A percentile compares a stretch with the other conserved stretches of the same genome.
Conservation (phyloP, 2,329 filamentous ascomycete species). For the Nemania sp. region DNA sequence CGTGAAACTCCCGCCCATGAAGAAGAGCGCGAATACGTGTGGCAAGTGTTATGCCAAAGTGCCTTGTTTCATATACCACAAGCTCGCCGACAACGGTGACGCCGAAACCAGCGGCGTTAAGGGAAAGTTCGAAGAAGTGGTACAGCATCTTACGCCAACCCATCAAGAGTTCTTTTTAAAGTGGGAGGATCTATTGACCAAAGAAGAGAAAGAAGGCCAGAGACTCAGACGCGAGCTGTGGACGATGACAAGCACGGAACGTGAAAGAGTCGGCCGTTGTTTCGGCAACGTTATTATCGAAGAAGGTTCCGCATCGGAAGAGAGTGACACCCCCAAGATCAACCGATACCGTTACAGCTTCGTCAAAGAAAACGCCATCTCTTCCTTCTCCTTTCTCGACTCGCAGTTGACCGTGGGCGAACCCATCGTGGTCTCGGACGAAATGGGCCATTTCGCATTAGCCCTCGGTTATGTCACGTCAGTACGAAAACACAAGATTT, state of each 20-base stretch:
- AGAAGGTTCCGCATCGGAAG: constrained; percentile 72
- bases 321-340: constrained; percentile 75
- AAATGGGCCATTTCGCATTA: constrained; percentile 91
- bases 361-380: constrained; percentile 64
- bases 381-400: constrained; percentile 82
- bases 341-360: constrained; percentile 90
- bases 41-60: constrained; percentile 88
- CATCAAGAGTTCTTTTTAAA: constrained; percentile 88
- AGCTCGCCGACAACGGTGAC: constrained; percentile 80
- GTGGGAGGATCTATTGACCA: constrained; percentile 91
- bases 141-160: constrained; percentile 72
- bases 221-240: constrained; percentile 88
- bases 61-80: constrained; percentile 91
- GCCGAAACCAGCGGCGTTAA: constrained; percentile 80
- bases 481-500: constrained; percentile 74
- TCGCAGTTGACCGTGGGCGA: constrained; percentile 87
- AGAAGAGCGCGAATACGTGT: constrained; percentile 80
- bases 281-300: constrained; percentile 87
- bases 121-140: constrained; percentile 78
- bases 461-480: constrained; percentile 88
- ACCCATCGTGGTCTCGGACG: constrained; percentile 94
- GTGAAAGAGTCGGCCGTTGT: constrained; percentile 85
- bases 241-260: constrained; percentile 90
- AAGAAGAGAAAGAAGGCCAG: constrained; percentile 89
- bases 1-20: constrained; percentile 80